phyloP scores from a whole-genome alignment of 306 rosid genomes.

The Quillaja saponaria region DNA sequence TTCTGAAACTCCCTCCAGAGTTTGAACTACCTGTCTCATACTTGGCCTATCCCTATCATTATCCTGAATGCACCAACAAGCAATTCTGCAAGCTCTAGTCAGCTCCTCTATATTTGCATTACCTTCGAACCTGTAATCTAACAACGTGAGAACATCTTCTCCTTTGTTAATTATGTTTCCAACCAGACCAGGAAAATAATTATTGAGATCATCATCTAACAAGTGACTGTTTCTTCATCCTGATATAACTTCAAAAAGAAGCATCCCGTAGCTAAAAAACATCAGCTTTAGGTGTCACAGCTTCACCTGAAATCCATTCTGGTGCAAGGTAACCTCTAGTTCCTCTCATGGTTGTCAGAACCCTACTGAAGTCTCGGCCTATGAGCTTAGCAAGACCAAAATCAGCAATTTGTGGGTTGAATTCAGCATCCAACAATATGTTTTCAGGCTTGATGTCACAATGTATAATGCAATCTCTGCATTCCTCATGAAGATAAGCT shows the following conservation, averaged over 20 bases:
- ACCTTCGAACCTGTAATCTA: conserved; percentile 31
- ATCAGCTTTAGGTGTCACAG: conserved; percentile 50
- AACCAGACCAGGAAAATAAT: conserved; percentile 39
- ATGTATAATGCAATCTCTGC: conserved; percentile 49
- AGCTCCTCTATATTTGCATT: conserved; percentile 21
- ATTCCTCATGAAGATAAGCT: conserved; percentile 44
- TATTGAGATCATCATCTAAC: conserved; percentile 25
- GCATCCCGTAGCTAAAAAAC: conserved; percentile 46
- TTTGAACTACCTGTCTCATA: conserved; percentile 38
- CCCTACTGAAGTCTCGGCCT: conserved; percentile 42
- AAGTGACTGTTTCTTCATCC: conserved; percentile 44
- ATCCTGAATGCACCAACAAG: too few species aligned
- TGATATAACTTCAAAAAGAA: conserved; percentile 41
- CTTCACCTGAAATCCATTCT: conserved; percentile 51
- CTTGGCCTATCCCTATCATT: conserved; percentile 36
- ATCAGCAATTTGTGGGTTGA: conserved; percentile 42
- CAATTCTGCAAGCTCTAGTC: too few species aligned
- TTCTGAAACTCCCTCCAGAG: conserved; percentile 31
- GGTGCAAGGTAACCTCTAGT: conserved; percentile 55
- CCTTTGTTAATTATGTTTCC: conserved; percentile 29
- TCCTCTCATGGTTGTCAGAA: conserved; percentile 50
- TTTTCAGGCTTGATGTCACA: conserved; percentile 58
- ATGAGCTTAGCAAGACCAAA: conserved; percentile 51
- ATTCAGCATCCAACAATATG: conserved; percentile 41
- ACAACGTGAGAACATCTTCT: conserved; percentile 26